Evolutionary conservation across 2,329 filamentous ascomycete species (phyloP), one percentile per base, ranked within the genome.

Genomic region (Neurospora sp.): DNA sequence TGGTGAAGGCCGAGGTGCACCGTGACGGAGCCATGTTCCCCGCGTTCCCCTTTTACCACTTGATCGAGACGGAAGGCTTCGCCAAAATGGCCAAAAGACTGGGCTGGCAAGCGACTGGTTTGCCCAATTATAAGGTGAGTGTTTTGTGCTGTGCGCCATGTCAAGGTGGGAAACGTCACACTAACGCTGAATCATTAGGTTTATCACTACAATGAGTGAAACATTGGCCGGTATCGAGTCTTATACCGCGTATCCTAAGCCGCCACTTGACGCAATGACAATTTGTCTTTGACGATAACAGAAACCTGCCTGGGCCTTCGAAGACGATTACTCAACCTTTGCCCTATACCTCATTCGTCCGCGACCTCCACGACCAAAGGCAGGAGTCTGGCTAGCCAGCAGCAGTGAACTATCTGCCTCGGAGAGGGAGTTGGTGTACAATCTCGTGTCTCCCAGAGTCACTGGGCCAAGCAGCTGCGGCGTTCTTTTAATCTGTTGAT

Each of bases 11-110:
- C 1, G 94, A 98, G 71, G 96, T 99, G 33, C 96, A 99, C 79
- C 89, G 96, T 36, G 96, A 99, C 77, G 96, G 96, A 23, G 95
- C 96, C 78, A 99, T 98, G 95, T 99, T 99, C 82, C 96, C 96
- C 19, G 88, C 96, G 0, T 99, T 99, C 78, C 82, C 95, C 3
- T 99, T 99, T 78, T 98, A 97, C 79, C 91, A 99, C 80, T 85
- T 99, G 72, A 96, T 99, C 72, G 96, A 99, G 84, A 98, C 96
- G 0, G 96, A 99, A 78, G 96, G 96, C 0, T 99, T 99, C 77
- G 94, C 96, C 19, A 97, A 95, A 82, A 99, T 99, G 96, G 94
- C 94, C 13, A 91, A 88, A 79, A 85, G 96, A 74, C 80, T 99
- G 77, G 93, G 93, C 67, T 97, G 93, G 90, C 86, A 90, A 72